Conservation (phyloP, 2,329 filamentous ascomycete genomes). For the Aspergillus hiratsukae region DNA sequence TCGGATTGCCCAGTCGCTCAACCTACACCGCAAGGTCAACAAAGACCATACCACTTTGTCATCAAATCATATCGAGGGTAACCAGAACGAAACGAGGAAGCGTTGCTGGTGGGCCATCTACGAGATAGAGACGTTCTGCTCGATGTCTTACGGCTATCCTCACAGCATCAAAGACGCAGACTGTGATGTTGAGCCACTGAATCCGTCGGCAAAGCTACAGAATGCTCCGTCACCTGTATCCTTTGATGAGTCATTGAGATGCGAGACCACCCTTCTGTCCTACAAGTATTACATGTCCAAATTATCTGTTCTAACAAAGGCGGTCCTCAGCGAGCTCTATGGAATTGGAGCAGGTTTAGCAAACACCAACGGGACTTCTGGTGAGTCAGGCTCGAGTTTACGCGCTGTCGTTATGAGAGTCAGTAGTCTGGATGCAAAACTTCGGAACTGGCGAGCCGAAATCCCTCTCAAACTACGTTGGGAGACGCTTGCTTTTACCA, state of each 20-base stretch:
- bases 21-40: constrained; percentile 23
- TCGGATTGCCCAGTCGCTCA: constrained; percentile 33
- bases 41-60: neutral
- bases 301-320: constrained; percentile 15
- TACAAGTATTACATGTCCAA: constrained; percentile 26
- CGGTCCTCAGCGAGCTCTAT: constrained; percentile 16
- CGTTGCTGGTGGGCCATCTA: constrained; percentile 42
- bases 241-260: constrained; percentile 5
- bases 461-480: constrained; percentile 11
- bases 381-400: neutral
- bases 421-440: neutral
- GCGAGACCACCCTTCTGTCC: constrained; percentile 13
- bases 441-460: constrained; percentile 14
- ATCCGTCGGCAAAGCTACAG: constrained; percentile 19
- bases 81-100: constrained; percentile 26
- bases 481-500: neutral
- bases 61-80: neutral
- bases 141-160: constrained; percentile 39
- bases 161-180: constrained; percentile 29
- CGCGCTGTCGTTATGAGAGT: constrained; percentile 8
- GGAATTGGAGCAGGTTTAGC: constrained; percentile 4
- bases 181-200: constrained; percentile 27
- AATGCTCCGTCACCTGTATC: constrained; percentile 5
- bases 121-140: constrained; percentile 40
- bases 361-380: neutral